Evolutionary conservation across 1,284 basidiomycete genomes (phyloP).

Genomic region (Omphalotus olearius): DNA sequence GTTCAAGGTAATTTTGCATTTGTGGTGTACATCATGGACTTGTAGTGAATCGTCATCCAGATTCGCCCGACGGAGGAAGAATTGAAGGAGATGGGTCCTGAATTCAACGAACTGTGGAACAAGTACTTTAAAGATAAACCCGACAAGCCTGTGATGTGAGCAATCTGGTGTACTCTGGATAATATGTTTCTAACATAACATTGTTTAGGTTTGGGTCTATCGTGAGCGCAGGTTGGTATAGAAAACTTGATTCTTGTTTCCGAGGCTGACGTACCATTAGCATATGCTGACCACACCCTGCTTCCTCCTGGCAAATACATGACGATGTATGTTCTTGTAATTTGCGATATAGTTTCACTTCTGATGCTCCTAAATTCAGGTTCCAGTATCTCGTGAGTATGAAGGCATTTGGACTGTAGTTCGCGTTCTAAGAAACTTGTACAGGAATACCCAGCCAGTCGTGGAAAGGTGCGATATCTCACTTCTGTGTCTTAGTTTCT

Average conservation of each 20-base stretch:
- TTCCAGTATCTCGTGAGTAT: slow-evolving; percentile 61
- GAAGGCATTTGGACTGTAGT: not conserved
- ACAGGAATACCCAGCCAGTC: slow-evolving; percentile 62
- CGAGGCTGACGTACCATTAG: slow-evolving; percentile 22
- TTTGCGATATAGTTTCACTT: not conserved
- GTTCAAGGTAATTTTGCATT: slow-evolving; percentile 47
- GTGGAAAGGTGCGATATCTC: slow-evolving; percentile 44
- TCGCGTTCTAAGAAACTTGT: not conserved
- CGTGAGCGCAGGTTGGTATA: slow-evolving; percentile 47
- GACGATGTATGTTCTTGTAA: slow-evolving; percentile 45
- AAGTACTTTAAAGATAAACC: slow-evolving; percentile 73
- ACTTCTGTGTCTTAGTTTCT: slow-evolving; percentile 10
- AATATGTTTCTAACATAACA: not conserved
- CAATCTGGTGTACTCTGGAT: not conserved
- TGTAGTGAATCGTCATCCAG: slow-evolving; percentile 22
- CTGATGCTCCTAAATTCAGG: slow-evolving; percentile 23
- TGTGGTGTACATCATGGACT: slow-evolving; percentile 2
- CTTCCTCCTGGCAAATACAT: slow-evolving; percentile 70
- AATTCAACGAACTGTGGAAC: slow-evolving; percentile 65
- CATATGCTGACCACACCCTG: slow-evolving; percentile 66
- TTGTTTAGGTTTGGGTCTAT: slow-evolving; percentile 55
- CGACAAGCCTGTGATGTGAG: slow-evolving; percentile 68
- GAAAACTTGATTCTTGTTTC: not conserved
- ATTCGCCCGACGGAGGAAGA: slow-evolving; percentile 66
- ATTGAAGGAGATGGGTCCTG: slow-evolving; percentile 72